Base-by-base conservation (phyloP, 495 filamentous ascomycete species). In the Penicillium diatomitis region DNA sequence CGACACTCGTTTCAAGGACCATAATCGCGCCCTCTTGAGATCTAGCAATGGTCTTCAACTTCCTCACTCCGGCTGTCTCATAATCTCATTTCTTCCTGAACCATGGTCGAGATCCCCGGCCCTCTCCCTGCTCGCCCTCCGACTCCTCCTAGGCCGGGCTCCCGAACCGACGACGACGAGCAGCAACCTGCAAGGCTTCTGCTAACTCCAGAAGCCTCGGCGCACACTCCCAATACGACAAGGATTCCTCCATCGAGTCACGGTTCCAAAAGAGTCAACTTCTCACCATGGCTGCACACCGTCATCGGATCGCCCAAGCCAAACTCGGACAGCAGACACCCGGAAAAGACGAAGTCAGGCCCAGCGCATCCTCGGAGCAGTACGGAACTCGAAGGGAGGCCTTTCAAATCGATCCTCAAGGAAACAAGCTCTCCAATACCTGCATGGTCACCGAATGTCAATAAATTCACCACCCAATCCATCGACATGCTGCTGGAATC, bases 381-480 rank as follows among this genome's bases (percentile, higher is more conserved):
- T 20, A 20, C 20, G 20, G 20, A 20, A 20, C 20, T 20, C 6
- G 47, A 37, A 6, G 39, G 27, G 11, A 36, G 50, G 27, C 55
- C 55, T 5, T 58, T 44, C 36, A 95, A 91, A 58, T 91, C 90
- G 2, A 96, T 98, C 47, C 76, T 98, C 41, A 98, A 97, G 64
- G 60, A 74, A 12, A 72, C 64, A 30, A 75, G 69, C 51, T 75
- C 69, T 2, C 60, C 68, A 49, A 62, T 72, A 55, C 62, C 68
- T 49, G 58, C 67, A 34, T 59, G 50, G 49, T 62, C 54, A 4
- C 54, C 60, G 51, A 68, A 41, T 51, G 60, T 76, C 46, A 70
- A 71, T 35, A 53, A 69, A 5, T 65, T 64, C 44, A 65, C 63
- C 37, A 65, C 62, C 43, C 51, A 69, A 38, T 63, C 72, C 41